Evolutionary conservation across 2,329 filamentous ascomycete genomes (phyloP).

Genomic region (Claviceps monticola): DNA sequence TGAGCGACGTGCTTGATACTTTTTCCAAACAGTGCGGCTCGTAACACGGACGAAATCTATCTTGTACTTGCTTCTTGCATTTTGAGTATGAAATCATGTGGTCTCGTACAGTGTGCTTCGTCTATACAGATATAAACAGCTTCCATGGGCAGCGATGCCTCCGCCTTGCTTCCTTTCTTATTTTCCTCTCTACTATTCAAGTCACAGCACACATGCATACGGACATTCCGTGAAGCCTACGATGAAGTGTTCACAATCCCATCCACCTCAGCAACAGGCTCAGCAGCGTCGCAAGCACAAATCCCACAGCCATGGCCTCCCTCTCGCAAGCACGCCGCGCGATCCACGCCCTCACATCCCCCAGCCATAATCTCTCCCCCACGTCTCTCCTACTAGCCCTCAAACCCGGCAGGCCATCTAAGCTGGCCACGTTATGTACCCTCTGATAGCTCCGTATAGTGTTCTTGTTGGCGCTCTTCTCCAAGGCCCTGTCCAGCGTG

Average conservation of each 20-base stretch:
- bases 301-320: slow-evolving; percentile 17
- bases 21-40: background rate
- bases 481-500: slow-evolving; percentile 36
- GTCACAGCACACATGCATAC: too few species aligned
- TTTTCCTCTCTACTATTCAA: background rate
- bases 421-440: slow-evolving; percentile 37
- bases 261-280: background rate
- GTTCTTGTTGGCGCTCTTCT: slow-evolving; percentile 33
- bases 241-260: background rate
- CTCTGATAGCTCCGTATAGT: slow-evolving; percentile 41
- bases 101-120: background rate
- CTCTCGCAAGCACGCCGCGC: slow-evolving; percentile 16
- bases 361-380: slow-evolving; percentile 32
- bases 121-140: too few species aligned
- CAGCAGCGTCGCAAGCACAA: background rate
- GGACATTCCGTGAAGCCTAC: too few species aligned
- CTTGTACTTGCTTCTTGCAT: background rate
- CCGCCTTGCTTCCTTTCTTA: background rate
- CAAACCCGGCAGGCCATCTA: slow-evolving; percentile 47
- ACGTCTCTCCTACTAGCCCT: slow-evolving; percentile 34
- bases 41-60: background rate
- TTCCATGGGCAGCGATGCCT: too few species aligned
- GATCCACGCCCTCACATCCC: slow-evolving; percentile 20
- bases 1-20: background rate
- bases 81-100: background rate